Conservation (phyloP, 805 yeast genomes). For the Zygoascus tannicola region DNA sequence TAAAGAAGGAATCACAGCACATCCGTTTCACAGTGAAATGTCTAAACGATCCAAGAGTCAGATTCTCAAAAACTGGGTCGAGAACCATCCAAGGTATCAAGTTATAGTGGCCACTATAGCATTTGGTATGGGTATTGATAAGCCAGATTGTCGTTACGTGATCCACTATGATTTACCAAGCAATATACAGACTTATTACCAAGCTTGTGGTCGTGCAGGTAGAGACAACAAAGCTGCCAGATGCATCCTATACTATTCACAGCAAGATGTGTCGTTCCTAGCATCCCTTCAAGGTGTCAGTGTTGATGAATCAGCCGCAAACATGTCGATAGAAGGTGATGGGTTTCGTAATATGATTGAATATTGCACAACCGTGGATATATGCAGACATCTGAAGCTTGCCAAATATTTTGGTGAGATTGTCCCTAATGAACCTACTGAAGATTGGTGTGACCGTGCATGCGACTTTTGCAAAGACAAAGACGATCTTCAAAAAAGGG, state of each 20-base stretch:
- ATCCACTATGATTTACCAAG: conserved; percentile 82
- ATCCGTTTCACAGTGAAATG: conserved; percentile 92
- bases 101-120: conserved; percentile 96
- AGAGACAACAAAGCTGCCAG: conserved; percentile 81
- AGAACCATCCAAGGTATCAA: conserved; percentile 44
- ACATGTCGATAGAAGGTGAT: background rate
- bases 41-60: conserved; percentile 56
- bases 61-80: conserved; percentile 77
- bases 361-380: background rate
- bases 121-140: conserved; percentile 98
- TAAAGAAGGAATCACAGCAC: conserved; percentile 51
- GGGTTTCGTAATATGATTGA: conserved; percentile 1
- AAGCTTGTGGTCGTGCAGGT: conserved; percentile 98
- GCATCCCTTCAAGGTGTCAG: conserved; percentile 35
- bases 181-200: conserved; percentile 91
- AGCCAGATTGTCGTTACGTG: conserved; percentile 88
- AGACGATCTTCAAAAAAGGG: background rate
- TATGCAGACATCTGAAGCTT: background rate
- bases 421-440: background rate
- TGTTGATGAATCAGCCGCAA: background rate
- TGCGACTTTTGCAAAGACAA: conserved; percentile 3
- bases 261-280: conserved; percentile 67
- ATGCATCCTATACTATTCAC: conserved; percentile 75
- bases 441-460: conserved; percentile 1
- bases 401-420: conserved; percentile 2